Base-by-base conservation (phyloP, 805 yeast species). In the Candida schatavii region DNA sequence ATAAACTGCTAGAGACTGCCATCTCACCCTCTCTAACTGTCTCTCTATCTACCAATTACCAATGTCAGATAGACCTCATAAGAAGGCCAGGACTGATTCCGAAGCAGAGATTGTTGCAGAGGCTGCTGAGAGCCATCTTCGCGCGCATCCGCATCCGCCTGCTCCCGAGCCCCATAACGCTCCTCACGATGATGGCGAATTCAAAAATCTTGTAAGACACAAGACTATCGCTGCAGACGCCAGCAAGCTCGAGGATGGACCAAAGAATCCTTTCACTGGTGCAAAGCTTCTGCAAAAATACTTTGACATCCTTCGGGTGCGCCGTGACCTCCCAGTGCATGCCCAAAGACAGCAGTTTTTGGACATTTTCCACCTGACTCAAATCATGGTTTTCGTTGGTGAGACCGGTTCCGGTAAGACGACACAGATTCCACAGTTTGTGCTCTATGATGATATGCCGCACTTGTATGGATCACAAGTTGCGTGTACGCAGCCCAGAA, bases 381-480 rank as follows among this genome's bases (percentile, higher is more conserved):
- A 91, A 66, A 86, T 91, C 59, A 85, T 93, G 95, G 98, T 91
- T 28, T 88, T 93, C 64, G 98, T 93, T 40, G 99, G 99, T 72
- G 99, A 91, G 62, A 91, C 99, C 4, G 99, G 99, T 70, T 88
- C 97, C 23, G 99, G 99, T 78, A 91, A 91, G 66, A 91, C 98
- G 20, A 91, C 99, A 0, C 99, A 91, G 69, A 90, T 91, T 48
- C 98, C 99, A 3, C 99, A 91, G 66, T 93, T 90, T 66, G 97
- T 91, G 18, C 69, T 83, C 38, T 88, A 79, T 55, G 97, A 93
- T 61, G 98, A 90, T 53, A 77, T 91, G 77, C 96, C 97, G 14
- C 96, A 88, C 56, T 70, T 88, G 50, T 68, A 69, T 40, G 90
- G 91, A 4, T 81, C 81, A 13, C 91, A 83, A 66, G 91, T 91